These are phyloP conservation scores for Vigna unguiculata DNA, from an alignment of 306 rosid genomes.

Conservation along the genomic window DNA sequence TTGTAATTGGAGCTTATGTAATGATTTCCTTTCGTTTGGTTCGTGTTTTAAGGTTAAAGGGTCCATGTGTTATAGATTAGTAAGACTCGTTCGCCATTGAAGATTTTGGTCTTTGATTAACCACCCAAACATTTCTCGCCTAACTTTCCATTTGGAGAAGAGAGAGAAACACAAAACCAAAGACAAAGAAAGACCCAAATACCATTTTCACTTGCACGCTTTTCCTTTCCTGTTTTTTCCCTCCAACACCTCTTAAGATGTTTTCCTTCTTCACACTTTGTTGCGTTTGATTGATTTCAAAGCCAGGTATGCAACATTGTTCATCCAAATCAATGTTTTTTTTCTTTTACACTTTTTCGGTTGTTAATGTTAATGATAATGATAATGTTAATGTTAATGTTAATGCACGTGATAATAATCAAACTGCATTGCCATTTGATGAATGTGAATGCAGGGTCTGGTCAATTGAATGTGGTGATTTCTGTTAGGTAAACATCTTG, in stretches of 20 bases:
- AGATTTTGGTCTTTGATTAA: conserved; percentile 36
- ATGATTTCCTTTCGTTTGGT: conserved; percentile 56
- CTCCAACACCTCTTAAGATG: conserved; percentile 13
- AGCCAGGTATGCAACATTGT: conserved; percentile 38
- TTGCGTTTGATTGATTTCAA: background rate
- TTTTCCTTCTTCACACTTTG: background rate
- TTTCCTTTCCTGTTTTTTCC: background rate
- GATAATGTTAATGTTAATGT: background rate
- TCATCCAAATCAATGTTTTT: background rate
- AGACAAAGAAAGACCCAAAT: conserved; percentile 34
- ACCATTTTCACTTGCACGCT: conserved; percentile 41
- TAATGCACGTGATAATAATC: conserved; percentile 15
- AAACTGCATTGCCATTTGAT: conserved; percentile 47
- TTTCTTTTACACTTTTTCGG: background rate
- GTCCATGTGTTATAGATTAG: conserved; percentile 58
- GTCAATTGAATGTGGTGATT: conserved; percentile 46
- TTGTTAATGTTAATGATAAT: no score
- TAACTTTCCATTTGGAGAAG: conserved; percentile 54
- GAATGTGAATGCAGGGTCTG: conserved; percentile 45
- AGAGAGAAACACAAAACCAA: conserved; percentile 39
- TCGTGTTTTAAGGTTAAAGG: conserved; percentile 49
- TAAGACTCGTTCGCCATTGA: conserved; percentile 59
- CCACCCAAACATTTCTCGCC: conserved; percentile 53
- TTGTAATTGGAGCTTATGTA: background rate
- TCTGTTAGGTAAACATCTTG: conserved; percentile 42